Conservation (phyloP, 768 basidiomycete genomes). For the Mycena filopes region DNA sequence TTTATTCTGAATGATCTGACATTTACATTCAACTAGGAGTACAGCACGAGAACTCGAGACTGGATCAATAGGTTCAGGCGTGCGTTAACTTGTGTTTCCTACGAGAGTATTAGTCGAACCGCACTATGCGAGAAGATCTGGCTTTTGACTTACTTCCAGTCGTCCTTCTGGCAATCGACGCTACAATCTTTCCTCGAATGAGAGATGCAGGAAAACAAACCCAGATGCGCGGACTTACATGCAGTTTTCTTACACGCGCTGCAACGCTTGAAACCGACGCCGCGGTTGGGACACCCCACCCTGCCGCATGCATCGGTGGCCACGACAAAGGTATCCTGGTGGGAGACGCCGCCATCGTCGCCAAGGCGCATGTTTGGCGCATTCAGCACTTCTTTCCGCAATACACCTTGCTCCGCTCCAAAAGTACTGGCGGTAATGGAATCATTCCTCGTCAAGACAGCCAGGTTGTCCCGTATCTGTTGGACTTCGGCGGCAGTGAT, state of each 20-base stretch:
- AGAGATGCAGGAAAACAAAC: background rate
- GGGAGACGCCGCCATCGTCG: constrained; percentile 28
- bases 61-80: constrained; percentile 33
- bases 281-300: constrained; percentile 39
- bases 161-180: constrained; percentile 39
- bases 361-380: constrained; percentile 33
- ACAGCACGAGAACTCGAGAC: background rate
- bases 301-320: constrained; percentile 44
- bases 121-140: constrained; percentile 30
- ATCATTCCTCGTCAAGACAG: constrained; percentile 38
- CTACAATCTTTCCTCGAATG: constrained; percentile 37
- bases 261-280: constrained; percentile 40
- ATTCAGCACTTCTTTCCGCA: constrained; percentile 38
- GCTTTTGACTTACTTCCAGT: constrained; percentile 39
- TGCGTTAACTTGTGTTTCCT: constrained; percentile 39
- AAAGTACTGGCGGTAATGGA: constrained; percentile 27
- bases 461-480: constrained; percentile 37
- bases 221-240: constrained; percentile 40
- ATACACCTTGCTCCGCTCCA: constrained; percentile 16
- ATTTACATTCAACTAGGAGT: no score
- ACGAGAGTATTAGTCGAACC: background rate
- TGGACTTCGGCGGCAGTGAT: constrained; percentile 36
- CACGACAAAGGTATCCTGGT: constrained; percentile 32
- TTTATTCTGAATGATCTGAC: no score
- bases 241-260: constrained; percentile 37